These are phyloP conservation scores for Hemisphaericaspora xylofermentans DNA, from an alignment of 1,139 yeast genomes.

Conservation along the genomic window DNA sequence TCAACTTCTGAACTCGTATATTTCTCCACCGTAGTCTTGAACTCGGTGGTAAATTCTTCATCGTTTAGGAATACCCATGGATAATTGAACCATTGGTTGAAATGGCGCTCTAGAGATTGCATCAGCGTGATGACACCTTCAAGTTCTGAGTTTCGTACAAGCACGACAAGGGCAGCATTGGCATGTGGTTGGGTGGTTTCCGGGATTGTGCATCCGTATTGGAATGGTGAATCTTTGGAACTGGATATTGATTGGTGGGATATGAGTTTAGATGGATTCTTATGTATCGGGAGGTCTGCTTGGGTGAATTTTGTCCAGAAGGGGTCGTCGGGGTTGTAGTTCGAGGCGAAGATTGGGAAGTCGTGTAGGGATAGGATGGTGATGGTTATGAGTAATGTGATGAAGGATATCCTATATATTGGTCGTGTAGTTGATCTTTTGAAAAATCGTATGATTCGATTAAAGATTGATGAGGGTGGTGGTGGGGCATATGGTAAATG, in stretches of 20 bases:
- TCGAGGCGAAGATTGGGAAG: not conserved
- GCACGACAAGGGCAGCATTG: slow-evolving; percentile 80
- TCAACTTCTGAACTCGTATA: slow-evolving; percentile 59
- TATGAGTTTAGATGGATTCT: not conserved
- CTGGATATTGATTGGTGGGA: slow-evolving; percentile 31
- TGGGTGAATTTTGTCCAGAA: slow-evolving; percentile 9
- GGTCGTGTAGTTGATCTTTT: not conserved
- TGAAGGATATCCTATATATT: not conserved
- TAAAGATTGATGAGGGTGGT: not conserved
- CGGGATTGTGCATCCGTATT: slow-evolving; percentile 51
- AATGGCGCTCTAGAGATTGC: slow-evolving; percentile 74
- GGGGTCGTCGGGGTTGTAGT: slow-evolving; percentile 7
- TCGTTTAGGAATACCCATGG: slow-evolving; percentile 89
- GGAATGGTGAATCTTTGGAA: slow-evolving; percentile 43
- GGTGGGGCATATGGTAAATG: not conserved
- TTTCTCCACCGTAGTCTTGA: slow-evolving; percentile 48
- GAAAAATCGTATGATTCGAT: not conserved
- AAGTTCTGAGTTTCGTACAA: slow-evolving; percentile 75
- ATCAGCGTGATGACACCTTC: slow-evolving; percentile 69
- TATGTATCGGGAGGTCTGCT: not conserved
- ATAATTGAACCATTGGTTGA: slow-evolving; percentile 86
- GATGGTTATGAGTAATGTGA: not conserved
- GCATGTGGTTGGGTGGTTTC: slow-evolving; percentile 39
- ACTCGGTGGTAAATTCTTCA: slow-evolving; percentile 65
- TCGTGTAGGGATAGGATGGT: not conserved